These are phyloP conservation scores for Cardiospermum halicacabum DNA, from an alignment of 345 rosid species.

Conservation along the genomic window DNA sequence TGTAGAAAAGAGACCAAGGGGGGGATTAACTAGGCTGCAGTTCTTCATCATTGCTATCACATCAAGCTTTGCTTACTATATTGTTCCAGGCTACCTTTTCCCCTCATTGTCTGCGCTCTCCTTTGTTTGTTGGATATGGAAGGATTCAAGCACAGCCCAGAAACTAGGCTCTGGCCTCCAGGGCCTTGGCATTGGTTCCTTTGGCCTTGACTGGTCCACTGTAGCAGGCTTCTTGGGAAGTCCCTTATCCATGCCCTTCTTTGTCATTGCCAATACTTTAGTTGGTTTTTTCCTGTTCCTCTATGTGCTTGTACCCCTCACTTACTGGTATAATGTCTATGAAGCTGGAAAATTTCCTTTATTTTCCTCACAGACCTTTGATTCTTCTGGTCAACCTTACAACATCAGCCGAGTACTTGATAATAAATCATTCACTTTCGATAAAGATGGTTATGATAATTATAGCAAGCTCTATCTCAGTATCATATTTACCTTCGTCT, in stretches of 20 bases:
- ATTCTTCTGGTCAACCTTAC: constrained; percentile 23
- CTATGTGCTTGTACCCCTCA: constrained; percentile 16
- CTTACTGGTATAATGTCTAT: constrained; percentile 36
- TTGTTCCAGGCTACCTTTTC: constrained; percentile 42
- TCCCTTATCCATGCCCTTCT: constrained; percentile 25
- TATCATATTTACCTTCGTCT: constrained; percentile 24
- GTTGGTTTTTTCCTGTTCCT: not conserved
- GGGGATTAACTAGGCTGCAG: constrained; percentile 43
- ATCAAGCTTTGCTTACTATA: constrained; percentile 45
- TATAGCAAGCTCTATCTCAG: constrained; percentile 40
- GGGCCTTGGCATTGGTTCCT: constrained; percentile 1
- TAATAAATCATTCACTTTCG: constrained; percentile 23
- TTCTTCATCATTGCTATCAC: constrained; percentile 37
- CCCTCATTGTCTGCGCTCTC: constrained; percentile 45
- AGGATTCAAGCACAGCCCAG: not conserved
- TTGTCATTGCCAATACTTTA: not conserved
- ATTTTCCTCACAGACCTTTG: constrained; percentile 30
- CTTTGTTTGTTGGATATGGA: constrained; percentile 26
- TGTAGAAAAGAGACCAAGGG: constrained; percentile 29
- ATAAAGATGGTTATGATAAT: constrained; percentile 26
- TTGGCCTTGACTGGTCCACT: constrained; percentile 1
- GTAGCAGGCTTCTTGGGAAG: constrained; percentile 2
- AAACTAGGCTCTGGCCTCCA: constrained; percentile 1
- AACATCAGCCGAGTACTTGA: constrained; percentile 23
- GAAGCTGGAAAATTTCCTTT: constrained; percentile 44